Conservation (phyloP, 306 rosid species). For the Carpinus fangiana region DNA sequence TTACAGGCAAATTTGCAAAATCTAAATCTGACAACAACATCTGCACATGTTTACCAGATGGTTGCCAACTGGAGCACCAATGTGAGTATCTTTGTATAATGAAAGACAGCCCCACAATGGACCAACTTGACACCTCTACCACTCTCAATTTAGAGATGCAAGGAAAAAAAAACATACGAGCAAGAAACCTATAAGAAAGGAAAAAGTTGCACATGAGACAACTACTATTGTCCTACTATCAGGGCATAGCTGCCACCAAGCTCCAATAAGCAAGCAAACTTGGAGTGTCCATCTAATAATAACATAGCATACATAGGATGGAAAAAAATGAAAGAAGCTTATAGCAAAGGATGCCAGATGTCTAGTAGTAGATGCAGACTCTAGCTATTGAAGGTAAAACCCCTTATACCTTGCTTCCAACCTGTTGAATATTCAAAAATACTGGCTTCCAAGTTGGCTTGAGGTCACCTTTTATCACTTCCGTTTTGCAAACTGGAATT, state of each 20-base stretch:
- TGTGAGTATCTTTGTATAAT: conserved; percentile 15
- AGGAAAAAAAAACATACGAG: neutral
- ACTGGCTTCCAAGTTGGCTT: conserved; percentile 84
- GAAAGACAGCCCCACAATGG: conserved; percentile 11
- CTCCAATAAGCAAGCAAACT: conserved; percentile 18
- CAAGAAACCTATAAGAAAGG: neutral
- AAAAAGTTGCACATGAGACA: neutral
- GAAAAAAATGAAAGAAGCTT: neutral
- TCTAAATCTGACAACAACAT: conserved; percentile 18
- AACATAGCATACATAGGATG: neutral
- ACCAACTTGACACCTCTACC: conserved; percentile 5
- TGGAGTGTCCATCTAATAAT: conserved; percentile 13
- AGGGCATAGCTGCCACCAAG: neutral
- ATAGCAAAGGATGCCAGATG: conserved; percentile 9
- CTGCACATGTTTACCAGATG: conserved; percentile 2
- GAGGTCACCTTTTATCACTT: conserved; percentile 85
- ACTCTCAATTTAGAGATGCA: neutral
- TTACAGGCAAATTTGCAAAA: conserved; percentile 18
- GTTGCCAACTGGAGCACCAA: conserved; percentile 6
- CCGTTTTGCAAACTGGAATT: conserved; percentile 92
- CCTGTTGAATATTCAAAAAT: conserved; percentile 86
- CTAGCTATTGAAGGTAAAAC: neutral
- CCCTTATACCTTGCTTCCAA: conserved; percentile 86
- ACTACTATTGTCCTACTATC: neutral
- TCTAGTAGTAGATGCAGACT: conserved; percentile 9